Base-by-base conservation (phyloP, 2,329 filamentous ascomycete genomes). In the Cercospora canescens region DNA sequence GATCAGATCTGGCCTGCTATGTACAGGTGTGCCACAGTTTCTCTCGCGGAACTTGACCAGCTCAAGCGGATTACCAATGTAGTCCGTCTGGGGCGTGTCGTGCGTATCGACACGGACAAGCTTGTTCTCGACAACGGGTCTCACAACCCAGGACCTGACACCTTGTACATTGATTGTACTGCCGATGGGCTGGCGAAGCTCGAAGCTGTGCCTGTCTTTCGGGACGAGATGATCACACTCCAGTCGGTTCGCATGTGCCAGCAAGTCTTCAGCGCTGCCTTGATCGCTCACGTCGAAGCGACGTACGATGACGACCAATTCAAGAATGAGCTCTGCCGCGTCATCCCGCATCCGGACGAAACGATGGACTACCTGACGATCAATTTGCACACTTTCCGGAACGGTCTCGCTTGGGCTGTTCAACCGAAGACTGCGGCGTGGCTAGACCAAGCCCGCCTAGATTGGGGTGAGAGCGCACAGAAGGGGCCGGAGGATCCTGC, bases 271-370 rank as follows among this genome's bases (percentile, higher is more conserved):
- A 68, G 65, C 28, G 69, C 69, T 4, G 70, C 69, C 8, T 63
- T 72, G 41, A 71, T 72, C 52, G 67, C 65, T 2, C 70, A 72
- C 28, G 61, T 71, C 11, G 70, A 70, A 62, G 63, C 67, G 6
- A 59, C 66, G 0, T 69, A 71, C 50, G n/a, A 8, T 0, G 35
- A 66, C 18, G 64, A 67, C 18, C 30, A 60, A 6, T 5, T 45
- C 7, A 72, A 69, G 34, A 72, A 72, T 57, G 37, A 55, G 1
- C 64, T 72, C 2, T 67, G 62, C 28, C 54, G 54, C 41, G 54
- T 61, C 8, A 41, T 71, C 16, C 67, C 67, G 21, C 68, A 70
- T 62, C 70, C 70, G 9, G 62, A 67, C 39, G 54, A 66, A 12
- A 28, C 58, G 9, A 39, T 64, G 18, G 68, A 71, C 24, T 65